Evolutionary conservation across 345 rosid genomes (phyloP).

Genomic region (Melaleuca alternifolia): DNA sequence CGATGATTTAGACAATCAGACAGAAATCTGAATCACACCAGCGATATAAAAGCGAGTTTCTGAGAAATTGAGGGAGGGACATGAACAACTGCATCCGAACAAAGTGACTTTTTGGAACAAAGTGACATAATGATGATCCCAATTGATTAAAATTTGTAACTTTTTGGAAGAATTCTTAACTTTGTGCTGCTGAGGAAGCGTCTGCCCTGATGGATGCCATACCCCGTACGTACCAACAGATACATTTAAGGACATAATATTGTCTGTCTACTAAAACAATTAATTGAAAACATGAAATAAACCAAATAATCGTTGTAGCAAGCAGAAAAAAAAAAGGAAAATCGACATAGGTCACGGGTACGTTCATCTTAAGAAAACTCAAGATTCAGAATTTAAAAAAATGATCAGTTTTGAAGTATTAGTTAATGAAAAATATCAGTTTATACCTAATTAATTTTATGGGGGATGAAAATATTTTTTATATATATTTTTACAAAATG

Average conservation of each 20-base stretch:
- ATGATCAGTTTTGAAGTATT: too few relatives aligned
- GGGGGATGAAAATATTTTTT: too few relatives aligned
- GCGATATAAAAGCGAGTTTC: slow-evolving; percentile 13
- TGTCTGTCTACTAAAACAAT: background rate
- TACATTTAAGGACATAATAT: background rate
- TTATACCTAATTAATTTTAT: too few relatives aligned
- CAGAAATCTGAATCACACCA: slow-evolving; percentile 22
- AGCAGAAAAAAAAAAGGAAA: background rate
- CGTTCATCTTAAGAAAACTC: too few relatives aligned
- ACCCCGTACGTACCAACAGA: background rate
- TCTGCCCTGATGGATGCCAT: background rate
- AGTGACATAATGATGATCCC: background rate
- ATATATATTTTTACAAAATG: too few relatives aligned
- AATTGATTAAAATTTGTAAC: background rate
- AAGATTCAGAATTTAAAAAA: too few relatives aligned
- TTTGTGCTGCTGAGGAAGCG: background rate
- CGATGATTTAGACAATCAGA: slow-evolving; percentile 1
- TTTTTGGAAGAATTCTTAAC: background rate
- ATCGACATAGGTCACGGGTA: background rate
- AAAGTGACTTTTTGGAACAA: background rate
- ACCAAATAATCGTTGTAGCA: background rate
- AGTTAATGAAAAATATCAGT: too few relatives aligned
- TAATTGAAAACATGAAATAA: too few relatives aligned
- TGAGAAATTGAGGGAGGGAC: slow-evolving; percentile 11
- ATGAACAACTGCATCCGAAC: slow-evolving; percentile 9